These are phyloP conservation scores for Dimargaris xerosporica DNA, from an alignment of 192 early-diverging fungal species.

Conservation along the genomic window DNA sequence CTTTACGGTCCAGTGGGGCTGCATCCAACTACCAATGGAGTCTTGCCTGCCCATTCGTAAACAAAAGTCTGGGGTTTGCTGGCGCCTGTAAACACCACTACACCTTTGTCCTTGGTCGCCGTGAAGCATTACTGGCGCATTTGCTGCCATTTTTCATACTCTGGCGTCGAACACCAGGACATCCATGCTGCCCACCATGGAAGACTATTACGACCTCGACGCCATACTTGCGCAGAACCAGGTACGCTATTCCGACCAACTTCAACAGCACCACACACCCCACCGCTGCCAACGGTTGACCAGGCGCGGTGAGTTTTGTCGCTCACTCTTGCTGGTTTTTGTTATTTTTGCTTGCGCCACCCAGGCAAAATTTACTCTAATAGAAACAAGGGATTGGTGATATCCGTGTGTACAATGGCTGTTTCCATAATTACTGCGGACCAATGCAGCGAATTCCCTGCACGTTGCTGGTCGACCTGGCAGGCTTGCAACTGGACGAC, in stretches of 20 bases:
- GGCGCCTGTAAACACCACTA: no score
- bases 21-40: no score
- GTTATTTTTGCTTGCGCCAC: background rate
- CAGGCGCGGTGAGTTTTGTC: background rate
- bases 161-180: no score
- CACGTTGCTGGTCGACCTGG: background rate
- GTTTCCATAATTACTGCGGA: background rate
- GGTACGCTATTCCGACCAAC: constrained; percentile 17
- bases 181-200: no score
- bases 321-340: background rate
- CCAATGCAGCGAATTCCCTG: constrained; percentile 5
- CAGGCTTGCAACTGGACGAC: background rate
- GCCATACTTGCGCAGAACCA: constrained; percentile 37
- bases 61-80: no score
- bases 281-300: background rate
- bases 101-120: no score
- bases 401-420: background rate
- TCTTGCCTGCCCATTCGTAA: no score
- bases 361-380: background rate
- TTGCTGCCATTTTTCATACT: no score
- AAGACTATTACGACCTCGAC: constrained; percentile 42
- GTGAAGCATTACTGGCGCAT: no score
- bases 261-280: no score
- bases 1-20: no score
- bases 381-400: background rate